Percentiles rank a stretch among this genome's conserved stretches.
Conservation (phyloP, 1,284 basidiomycete species). For the Ceratorhiza oryzae-sativae region DNA sequence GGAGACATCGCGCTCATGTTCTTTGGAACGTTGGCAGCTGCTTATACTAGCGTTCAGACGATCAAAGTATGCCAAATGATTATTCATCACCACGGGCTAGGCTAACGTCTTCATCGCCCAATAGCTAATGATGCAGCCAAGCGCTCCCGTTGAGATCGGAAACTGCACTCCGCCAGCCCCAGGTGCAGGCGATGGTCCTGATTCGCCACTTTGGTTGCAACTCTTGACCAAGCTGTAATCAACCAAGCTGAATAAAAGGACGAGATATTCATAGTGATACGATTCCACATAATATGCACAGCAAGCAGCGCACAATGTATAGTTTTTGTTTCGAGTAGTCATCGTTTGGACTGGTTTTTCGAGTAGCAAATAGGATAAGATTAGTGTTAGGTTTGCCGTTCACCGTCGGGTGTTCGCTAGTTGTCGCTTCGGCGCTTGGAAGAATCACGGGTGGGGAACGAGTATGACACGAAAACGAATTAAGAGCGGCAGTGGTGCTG, state of each 20-base stretch:
- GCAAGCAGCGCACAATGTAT: neutral
- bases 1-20: slow-evolving; percentile 79
- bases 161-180: slow-evolving; percentile 42
- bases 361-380: slow-evolving; percentile 6
- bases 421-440: too few relatives aligned
- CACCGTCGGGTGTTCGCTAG: too few relatives aligned
- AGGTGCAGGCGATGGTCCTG: slow-evolving; percentile 16
- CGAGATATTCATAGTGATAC: neutral
- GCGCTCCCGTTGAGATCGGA: slow-evolving; percentile 43
- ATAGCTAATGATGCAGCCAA: slow-evolving; percentile 53
- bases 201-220: slow-evolving; percentile 5
- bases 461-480: too few relatives aligned
- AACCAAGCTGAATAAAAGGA: neutral
- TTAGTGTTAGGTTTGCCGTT: neutral
- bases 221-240: slow-evolving; percentile 10
- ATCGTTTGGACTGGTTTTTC: slow-evolving; percentile 7
- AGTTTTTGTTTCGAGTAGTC: neutral
- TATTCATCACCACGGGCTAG: too few relatives aligned
- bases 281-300: slow-evolving; percentile 1
- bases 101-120: too few relatives aligned
- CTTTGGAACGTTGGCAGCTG: slow-evolving; percentile 84
- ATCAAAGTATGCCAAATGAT: slow-evolving; percentile 59
- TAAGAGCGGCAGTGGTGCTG: too few relatives aligned
- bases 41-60: slow-evolving; percentile 86
- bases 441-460: too few relatives aligned